A percentile compares a stretch with the other conserved stretches of the same genome.
phyloP scores from a whole-genome alignment of 2,329 filamentous ascomycete genomes.

The Xylariaceae sp. region DNA sequence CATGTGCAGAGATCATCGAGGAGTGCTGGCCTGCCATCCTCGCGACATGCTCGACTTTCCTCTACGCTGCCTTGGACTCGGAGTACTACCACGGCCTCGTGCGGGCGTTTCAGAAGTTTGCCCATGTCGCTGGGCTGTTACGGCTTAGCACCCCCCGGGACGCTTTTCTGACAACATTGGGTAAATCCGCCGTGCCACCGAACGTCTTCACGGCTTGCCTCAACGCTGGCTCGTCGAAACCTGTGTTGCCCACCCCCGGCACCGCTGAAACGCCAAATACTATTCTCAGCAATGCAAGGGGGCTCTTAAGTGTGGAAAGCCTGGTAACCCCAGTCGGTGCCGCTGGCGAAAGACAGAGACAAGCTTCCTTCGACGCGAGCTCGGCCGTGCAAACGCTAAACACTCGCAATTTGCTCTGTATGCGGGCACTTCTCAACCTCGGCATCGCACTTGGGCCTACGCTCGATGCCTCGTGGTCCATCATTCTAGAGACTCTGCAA shows the following conservation, averaged over 20 bases:
- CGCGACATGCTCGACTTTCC: constrained; percentile 89
- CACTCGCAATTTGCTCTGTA: constrained; percentile 82
- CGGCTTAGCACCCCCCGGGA: constrained; percentile 82
- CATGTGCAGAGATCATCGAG: constrained; percentile 77
- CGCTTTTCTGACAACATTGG: constrained; percentile 88
- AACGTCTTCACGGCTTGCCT: constrained; percentile 62
- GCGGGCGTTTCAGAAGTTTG: constrained; percentile 88
- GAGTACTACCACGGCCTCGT: constrained; percentile 93
- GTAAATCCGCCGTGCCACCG: constrained; percentile 86
- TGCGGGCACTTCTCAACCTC: constrained; percentile 87
- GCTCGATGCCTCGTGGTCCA: constrained; percentile 78
- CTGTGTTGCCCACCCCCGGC: constrained; percentile 38
- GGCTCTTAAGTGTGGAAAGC: constrained; percentile 68
- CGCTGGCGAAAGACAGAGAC: constrained; percentile 53
- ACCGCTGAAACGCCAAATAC: constrained; percentile 47
- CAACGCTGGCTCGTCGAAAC: constrained; percentile 42
- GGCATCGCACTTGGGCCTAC: constrained; percentile 92
- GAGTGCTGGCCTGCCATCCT: constrained; percentile 94
- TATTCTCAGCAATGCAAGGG: constrained; percentile 66
- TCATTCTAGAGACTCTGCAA: constrained; percentile 85
- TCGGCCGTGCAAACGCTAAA: constrained; percentile 55
- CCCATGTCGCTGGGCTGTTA: constrained; percentile 86
- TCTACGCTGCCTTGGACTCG: constrained; percentile 85
- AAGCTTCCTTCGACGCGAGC: constrained; percentile 51
- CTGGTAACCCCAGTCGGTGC: constrained; percentile 55